Evolutionary conservation across 306 rosid species (phyloP).

Genomic region (Cucumis melo): DNA sequence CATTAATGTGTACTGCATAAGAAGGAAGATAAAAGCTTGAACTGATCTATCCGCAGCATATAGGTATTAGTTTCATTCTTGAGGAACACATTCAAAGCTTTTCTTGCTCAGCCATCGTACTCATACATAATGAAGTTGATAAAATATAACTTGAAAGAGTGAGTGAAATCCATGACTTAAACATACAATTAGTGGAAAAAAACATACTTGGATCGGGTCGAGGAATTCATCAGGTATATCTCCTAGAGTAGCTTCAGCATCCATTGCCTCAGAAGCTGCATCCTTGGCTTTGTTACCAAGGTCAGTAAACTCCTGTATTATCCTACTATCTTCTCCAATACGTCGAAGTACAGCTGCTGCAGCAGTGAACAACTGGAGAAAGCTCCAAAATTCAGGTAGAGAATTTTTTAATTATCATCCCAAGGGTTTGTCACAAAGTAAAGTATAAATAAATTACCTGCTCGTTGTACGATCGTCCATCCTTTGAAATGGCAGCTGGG

Average conservation of each 20-base stretch:
- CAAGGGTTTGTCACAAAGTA: background rate
- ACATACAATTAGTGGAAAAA: background rate
- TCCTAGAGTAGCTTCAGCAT: constrained; percentile 80
- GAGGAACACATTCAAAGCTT: background rate
- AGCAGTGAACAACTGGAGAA: constrained; percentile 75
- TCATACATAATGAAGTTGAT: background rate
- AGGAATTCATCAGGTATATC: constrained; percentile 99
- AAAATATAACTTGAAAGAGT: background rate
- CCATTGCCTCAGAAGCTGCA: constrained; percentile 96
- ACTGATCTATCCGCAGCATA: background rate
- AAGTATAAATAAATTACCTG: constrained; percentile 32
- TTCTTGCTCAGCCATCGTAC: background rate
- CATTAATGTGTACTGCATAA: constrained; percentile 84
- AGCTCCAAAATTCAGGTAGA: constrained; percentile 8
- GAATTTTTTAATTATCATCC: background rate
- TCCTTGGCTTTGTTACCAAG: constrained; percentile 81
- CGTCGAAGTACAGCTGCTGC: constrained; percentile 73
- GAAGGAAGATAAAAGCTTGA: background rate
- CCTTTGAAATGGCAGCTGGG: constrained; percentile 91
- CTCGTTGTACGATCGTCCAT: constrained; percentile 93
- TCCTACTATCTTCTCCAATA: constrained; percentile 82
- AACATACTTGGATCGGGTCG: constrained; percentile 88
- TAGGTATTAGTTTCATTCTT: background rate
- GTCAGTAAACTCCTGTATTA: constrained; percentile 61
- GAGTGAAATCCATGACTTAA: background rate